phyloP scores from a whole-genome alignment of 75 land plant genomes.

The Picea glauca region DNA sequence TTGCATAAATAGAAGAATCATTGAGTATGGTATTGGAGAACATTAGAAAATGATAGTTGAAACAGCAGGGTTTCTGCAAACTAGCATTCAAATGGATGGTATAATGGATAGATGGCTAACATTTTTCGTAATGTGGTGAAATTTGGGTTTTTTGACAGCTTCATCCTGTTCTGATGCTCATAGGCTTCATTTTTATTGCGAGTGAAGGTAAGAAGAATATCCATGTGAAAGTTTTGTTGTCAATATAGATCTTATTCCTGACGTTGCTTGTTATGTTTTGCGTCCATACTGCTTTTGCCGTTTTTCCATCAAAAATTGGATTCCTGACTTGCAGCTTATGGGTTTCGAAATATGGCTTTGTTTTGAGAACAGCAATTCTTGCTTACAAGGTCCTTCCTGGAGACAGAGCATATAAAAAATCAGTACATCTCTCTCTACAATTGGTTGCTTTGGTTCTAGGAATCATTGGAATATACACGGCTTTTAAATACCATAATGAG shows the following conservation, averaged over 20 bases:
- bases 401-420: constrained; percentile 62
- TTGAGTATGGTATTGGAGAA: not conserved
- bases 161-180: constrained; percentile 93
- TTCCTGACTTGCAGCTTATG: not conserved
- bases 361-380: constrained; percentile 64
- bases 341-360: not conserved
- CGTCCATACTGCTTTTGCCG: not conserved
- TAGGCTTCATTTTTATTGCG: constrained; percentile 76
- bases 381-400: constrained; percentile 73
- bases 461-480: constrained; percentile 65
- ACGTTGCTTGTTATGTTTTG: not conserved
- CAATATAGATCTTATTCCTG: not conserved
- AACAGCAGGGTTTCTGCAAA: not conserved
- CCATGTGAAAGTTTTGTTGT: not conserved
- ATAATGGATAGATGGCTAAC: not conserved
- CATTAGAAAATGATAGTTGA: not conserved
- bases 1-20: not conserved
- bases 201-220: constrained; percentile 69
- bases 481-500: constrained; percentile 88
- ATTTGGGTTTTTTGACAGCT: constrained; percentile 32
- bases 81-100: not conserved
- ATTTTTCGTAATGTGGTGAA: not conserved
- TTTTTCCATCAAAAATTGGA: not conserved
- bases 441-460: constrained; percentile 70
- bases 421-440: constrained; percentile 76